phyloP scores from a whole-genome alignment of 495 filamentous ascomycete genomes.

The Cercophora newfieldiana region DNA sequence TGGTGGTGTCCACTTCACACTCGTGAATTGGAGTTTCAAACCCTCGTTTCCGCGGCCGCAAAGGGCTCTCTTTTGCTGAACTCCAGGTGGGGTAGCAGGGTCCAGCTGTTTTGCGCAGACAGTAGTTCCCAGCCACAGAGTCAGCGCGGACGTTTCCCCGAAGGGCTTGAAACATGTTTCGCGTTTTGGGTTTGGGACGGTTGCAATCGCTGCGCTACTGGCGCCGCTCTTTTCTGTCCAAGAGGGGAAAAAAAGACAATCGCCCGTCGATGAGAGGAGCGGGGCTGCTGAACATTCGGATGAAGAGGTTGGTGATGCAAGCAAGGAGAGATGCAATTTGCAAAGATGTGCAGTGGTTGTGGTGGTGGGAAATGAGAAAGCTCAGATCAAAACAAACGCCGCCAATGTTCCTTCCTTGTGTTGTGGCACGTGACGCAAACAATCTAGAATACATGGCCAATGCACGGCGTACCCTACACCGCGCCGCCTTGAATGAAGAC shows the following conservation, averaged over 20 bases:
- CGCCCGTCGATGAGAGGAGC: neutral
- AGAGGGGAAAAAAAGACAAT: neutral
- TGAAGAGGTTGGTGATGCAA: neutral
- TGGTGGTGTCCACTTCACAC: neutral
- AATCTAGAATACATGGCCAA: too few relatives aligned
- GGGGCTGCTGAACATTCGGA: neutral
- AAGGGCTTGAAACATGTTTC: conserved; percentile 26
- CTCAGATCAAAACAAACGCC: neutral
- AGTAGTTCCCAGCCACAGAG: neutral
- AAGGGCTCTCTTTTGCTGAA: neutral
- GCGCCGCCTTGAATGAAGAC: too few relatives aligned
- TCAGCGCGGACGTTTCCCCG: conserved; percentile 1
- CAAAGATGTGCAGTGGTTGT: neutral
- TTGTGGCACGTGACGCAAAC: too few relatives aligned
- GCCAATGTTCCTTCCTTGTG: neutral
- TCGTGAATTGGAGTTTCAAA: neutral
- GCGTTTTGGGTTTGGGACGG: conserved; percentile 4
- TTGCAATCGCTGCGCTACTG: neutral
- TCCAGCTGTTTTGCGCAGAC: neutral
- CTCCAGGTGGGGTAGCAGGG: neutral
- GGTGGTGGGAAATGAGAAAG: neutral
- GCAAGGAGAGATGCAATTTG: neutral
- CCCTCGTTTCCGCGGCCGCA: neutral
- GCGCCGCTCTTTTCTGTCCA: neutral
- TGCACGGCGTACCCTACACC: too few relatives aligned